Conservation (phyloP, 169 alveolate species). For the Cryptosporidium parvum region DNA sequence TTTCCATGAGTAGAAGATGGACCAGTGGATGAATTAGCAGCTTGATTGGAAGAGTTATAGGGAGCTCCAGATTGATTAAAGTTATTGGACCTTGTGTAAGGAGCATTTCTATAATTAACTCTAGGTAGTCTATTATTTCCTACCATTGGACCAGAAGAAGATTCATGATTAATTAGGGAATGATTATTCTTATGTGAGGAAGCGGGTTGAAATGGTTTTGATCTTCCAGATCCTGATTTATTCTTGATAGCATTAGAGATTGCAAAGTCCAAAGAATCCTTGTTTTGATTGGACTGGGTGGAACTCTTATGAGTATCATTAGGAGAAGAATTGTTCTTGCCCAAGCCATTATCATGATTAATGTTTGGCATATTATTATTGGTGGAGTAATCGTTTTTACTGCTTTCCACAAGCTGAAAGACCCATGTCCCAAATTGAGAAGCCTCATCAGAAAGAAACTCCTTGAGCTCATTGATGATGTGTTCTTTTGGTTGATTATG, state of each 20-base stretch:
- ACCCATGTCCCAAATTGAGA: constrained; percentile 73
- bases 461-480: constrained; percentile 52
- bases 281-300: constrained; percentile 11
- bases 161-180: constrained; percentile 12
- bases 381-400: not conserved
- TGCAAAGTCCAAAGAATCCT: constrained; percentile 67
- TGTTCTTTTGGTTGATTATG: constrained; percentile 74
- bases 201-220: not conserved
- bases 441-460: constrained; percentile 71
- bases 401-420: constrained; percentile 39
- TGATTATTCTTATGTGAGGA: not conserved
- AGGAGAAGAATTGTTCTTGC: not conserved
- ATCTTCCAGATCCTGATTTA: constrained; percentile 45
- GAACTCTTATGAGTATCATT: constrained; percentile 1
- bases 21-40: not conserved
- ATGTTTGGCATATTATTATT: not conserved
- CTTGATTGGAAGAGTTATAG: constrained; percentile 4
- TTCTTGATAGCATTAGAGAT: constrained; percentile 66
- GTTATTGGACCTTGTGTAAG: constrained; percentile 45
- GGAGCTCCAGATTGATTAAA: constrained; percentile 22
- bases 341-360: not conserved
- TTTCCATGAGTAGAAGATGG: constrained; percentile 30
- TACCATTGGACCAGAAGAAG: constrained; percentile 36
- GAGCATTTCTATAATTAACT: constrained; percentile 64
- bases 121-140: not conserved